Percentiles rank a stretch among this genome's conserved stretches.
These are phyloP conservation scores for Pisolithus marmoratus DNA, from an alignment of 768 basidiomycete genomes.

Conservation along the genomic window DNA sequence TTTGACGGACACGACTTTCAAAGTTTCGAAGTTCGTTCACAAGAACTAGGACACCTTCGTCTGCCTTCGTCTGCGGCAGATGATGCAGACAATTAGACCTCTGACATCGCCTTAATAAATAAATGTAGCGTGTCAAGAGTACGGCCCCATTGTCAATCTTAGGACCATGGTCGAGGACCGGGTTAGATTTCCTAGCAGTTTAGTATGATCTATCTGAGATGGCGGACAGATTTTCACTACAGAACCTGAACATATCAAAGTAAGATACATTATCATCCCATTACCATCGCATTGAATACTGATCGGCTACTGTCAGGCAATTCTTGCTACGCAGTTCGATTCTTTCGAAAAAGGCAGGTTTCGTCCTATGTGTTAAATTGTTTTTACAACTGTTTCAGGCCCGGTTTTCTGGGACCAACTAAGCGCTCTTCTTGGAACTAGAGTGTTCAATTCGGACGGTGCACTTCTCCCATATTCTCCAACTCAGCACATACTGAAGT, in stretches of 20 bases:
- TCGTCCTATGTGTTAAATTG: slow-evolving; percentile 1
- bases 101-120: too few species aligned
- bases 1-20: too few species aligned
- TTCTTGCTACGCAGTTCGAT: slow-evolving; percentile 40
- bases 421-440: slow-evolving; percentile 33
- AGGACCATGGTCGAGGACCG: slow-evolving; percentile 33
- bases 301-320: slow-evolving; percentile 22
- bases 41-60: too few species aligned
- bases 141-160: slow-evolving; percentile 30
- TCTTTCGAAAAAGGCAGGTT: slow-evolving; percentile 35
- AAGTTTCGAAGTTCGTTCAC: too few species aligned
- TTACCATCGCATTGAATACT: not conserved
- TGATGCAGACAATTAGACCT: too few species aligned
- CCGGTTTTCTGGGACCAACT: not conserved
- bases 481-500: not conserved
- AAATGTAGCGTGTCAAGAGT: slow-evolving; percentile 14
- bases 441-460: slow-evolving; percentile 37
- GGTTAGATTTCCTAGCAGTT: slow-evolving; percentile 19
- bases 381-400: slow-evolving; percentile 6
- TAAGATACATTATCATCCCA: not conserved
- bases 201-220: not conserved
- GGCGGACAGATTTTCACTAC: slow-evolving; percentile 35
- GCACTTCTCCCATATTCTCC: not conserved
- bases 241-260: slow-evolving; percentile 47
- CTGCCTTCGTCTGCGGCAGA: too few species aligned